phyloP scores from a whole-genome alignment of 176 grass and related monocot genomes.

The Saccharum officinarum region DNA sequence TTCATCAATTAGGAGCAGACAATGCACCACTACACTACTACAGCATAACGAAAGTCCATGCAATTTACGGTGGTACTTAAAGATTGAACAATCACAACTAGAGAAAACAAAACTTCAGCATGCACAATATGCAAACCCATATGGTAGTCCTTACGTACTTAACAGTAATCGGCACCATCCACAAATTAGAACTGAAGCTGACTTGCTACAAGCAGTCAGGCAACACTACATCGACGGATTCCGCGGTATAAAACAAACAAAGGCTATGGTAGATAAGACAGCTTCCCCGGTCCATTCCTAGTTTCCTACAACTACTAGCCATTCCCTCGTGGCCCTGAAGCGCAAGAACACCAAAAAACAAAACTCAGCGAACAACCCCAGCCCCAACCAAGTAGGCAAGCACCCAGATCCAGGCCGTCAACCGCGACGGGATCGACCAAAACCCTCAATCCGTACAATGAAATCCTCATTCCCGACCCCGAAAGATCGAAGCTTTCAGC shows the following conservation, averaged over 20 bases:
- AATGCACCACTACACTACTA: neutral
- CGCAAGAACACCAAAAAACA: neutral
- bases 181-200: neutral
- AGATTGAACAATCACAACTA: neutral
- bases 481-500: neutral
- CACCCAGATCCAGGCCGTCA: constrained; percentile 36
- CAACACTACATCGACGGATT: neutral
- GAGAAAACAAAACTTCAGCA: neutral
- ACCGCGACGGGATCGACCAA: neutral
- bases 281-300: neutral
- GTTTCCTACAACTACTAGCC: neutral
- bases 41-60: constrained; percentile 7
- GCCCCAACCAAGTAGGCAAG: neutral
- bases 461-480: neutral
- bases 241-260: neutral
- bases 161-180: neutral
- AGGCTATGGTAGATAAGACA: neutral
- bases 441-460: neutral
- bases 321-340: neutral
- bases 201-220: neutral
- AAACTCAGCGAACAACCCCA: neutral
- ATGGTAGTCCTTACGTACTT: neutral
- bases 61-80: neutral
- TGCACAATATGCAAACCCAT: neutral
- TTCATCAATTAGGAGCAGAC: neutral